Base-by-base conservation (phyloP, 768 basidiomycete genomes). In the Tricholoma bakamatsutake region DNA sequence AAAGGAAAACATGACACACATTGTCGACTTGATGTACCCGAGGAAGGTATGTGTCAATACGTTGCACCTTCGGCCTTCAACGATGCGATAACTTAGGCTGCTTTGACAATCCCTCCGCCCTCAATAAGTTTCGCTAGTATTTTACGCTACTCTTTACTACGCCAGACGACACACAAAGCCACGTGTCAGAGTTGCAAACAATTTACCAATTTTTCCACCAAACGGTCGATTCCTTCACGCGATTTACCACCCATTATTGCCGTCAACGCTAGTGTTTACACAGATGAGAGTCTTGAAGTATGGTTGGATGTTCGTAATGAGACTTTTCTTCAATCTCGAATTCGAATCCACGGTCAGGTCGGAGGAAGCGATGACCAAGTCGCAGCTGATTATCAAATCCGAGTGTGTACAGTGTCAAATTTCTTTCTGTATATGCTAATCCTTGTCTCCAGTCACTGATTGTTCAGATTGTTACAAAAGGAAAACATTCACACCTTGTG, bases 21-120 rank as follows among this genome's bases (percentile, higher is more conserved):
- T 93, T 5, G 70, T 97, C 15, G 97, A 98, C 65, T 68, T 98
- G 67, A 71, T 82, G 10, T 98, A 98, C 67, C 93, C 93, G 4
- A 82, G 87, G 47, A 91, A 86, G 72, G 93, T 93, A 33, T 31
- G 74, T 58, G 6, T 24, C 2, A n/a, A 12, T 50, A 13, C 24
- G 54, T 52, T 18, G 28, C 52, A 40, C 42, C 53, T 54, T 46
- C 21, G 21, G 9, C 42, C 33, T 54, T 13, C 48, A 21, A 45
- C 52, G 57, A 55, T 30, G 35, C 30, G 39, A 31, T 54, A 34
- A 30, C 39, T 15, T 52, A 78, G 74, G 64, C 59, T 1, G 63
- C 66, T 35, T 69, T 71, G 7, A 75, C 70, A 57, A 76, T 80
- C 60, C 62, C 68, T 9, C 62, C 67, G 0, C 66, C 70, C 28